A percentile compares a stretch with the other conserved stretches of the same genome.
Conservation (phyloP, 2,329 filamentous ascomycete genomes). For the Aspergillus sp. region DNA sequence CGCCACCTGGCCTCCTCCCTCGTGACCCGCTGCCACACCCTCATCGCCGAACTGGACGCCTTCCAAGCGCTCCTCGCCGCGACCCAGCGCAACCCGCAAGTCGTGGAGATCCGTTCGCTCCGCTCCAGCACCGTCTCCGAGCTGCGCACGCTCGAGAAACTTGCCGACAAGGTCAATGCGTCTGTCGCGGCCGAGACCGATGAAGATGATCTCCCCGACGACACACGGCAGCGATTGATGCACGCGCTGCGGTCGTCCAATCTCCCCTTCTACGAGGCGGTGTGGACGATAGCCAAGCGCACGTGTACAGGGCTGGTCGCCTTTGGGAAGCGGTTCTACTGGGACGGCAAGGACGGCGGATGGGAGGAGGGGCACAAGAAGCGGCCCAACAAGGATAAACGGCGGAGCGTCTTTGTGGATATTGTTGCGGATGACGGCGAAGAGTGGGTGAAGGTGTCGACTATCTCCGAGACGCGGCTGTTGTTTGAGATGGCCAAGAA, state of each 20-base stretch:
- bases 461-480: constrained; percentile 61
- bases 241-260: constrained; percentile 66
- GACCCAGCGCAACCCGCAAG: constrained; percentile 45
- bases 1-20: constrained; percentile 30
- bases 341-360: constrained; percentile 25
- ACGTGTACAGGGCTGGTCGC: constrained; percentile 54
- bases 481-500: constrained; percentile 68
- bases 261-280: constrained; percentile 61
- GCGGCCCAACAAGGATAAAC: constrained; percentile 39
- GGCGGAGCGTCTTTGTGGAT: constrained; percentile 60
- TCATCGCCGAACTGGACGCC: constrained; percentile 47
- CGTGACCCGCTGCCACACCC: constrained; percentile 36
- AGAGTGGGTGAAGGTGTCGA: constrained; percentile 69
- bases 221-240: constrained; percentile 36
- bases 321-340: constrained; percentile 59
- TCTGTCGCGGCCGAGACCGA: constrained; percentile 12
- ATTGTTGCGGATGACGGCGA: constrained; percentile 62
- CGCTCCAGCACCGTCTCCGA: constrained; percentile 49
- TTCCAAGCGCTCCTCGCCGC: constrained; percentile 43
- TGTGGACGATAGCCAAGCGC: constrained; percentile 63
- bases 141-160: constrained; percentile 47
- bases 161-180: constrained; percentile 29
- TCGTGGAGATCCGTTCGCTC: constrained; percentile 52
- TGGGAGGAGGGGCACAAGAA: constrained; percentile 21
- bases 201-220: constrained; percentile 13